Base-by-base conservation (phyloP, 306 rosid species). In the Lagenaria siceraria region DNA sequence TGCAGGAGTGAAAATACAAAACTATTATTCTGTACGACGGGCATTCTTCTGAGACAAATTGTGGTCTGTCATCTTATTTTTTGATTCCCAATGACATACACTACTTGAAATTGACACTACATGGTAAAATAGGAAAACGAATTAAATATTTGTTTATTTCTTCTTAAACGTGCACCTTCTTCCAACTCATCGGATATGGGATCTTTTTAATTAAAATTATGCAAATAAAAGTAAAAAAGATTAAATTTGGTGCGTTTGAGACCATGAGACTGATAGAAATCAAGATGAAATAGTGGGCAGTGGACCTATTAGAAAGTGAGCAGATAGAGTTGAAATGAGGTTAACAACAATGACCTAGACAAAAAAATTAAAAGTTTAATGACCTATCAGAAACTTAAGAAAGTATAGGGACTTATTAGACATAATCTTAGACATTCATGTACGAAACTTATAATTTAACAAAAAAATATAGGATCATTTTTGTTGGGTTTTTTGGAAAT, bases 21-120 rank as follows among this genome's bases (percentile, higher is more conserved):
- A 89, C 98, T 94, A 83, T 85, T 94, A 5, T 91, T 94, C 81
- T 94, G 98, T 77, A 94, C 98, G 10, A 94, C 98, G 3, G 98
- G 98, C 81, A 90, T 94, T 82, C 96, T 94, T 84, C 80, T 94
- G 83, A 91, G 98, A 86, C 89, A 88, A 90, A 83, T 94, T 36
- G 84, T 82, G 96, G 98, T 92, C 84, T 29, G 88, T 65, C 71
- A 68, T 78, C 52, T 52, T 64, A 49, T 61, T 76, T 51, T 68
- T 48, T 65, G 24, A 36, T 6, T 35, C 72, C n/a, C 49, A 18
- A 18, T 35, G 25, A 33, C 48, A 9, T 36, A 18, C 10, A 60
- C 15, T 65, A 36, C 3, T 35, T 65, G 48, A 65, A 36, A 65
- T 35, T 65, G 48, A 36, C 2, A 36, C 72, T 36, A 65, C 7